Conservation (phyloP, 2,329 filamentous ascomycete genomes). For the Emmonsia crescens region DNA sequence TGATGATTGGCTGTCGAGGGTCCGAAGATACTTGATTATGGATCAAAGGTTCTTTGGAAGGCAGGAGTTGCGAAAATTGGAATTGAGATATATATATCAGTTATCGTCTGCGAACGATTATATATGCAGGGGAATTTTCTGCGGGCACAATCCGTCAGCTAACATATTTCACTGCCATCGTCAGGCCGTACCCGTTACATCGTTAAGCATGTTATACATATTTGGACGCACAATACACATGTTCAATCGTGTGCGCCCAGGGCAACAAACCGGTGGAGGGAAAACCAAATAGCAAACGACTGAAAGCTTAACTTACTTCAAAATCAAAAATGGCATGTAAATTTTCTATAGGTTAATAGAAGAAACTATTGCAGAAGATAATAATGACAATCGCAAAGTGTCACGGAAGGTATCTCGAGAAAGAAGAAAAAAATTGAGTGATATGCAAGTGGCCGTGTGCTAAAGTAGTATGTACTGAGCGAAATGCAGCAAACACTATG, state of each 20-base stretch:
- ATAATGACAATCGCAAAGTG: background rate
- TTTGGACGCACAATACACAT: too few relatives aligned
- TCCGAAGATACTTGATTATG: background rate
- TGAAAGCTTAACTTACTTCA: background rate
- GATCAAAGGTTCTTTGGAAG: background rate
- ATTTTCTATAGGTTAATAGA: background rate
- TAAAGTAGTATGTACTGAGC: background rate
- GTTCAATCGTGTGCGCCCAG: background rate
- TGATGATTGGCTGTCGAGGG: background rate
- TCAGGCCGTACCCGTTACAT: background rate
- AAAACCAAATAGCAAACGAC: background rate
- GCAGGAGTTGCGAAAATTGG: background rate
- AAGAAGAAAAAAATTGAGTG: background rate
- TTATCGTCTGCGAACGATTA: background rate
- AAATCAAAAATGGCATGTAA: background rate
- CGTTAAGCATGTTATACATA: background rate
- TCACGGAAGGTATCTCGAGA: too few relatives aligned
- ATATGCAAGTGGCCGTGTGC: background rate
- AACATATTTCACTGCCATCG: background rate
- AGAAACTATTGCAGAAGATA: background rate
- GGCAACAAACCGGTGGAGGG: background rate
- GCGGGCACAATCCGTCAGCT: background rate
- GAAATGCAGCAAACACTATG: background rate
- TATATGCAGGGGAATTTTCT: background rate
- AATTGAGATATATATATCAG: background rate